These are phyloP conservation scores for Lichtheimia ornata DNA, from an alignment of 371 early-diverging fungal species.

Conservation along the genomic window DNA sequence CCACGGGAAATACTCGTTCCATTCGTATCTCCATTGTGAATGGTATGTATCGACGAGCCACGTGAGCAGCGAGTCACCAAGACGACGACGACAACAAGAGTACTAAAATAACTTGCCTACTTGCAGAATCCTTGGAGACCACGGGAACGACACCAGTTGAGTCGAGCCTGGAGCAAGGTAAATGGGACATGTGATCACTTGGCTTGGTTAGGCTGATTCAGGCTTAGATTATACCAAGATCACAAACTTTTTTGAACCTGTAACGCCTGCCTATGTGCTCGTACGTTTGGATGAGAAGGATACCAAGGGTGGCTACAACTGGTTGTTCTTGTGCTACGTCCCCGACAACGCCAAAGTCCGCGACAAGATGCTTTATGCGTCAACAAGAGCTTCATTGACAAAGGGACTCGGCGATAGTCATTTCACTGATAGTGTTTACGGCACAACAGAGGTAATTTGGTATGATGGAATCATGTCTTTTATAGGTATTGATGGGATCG, in stretches of 20 bases:
- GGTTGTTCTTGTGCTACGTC: constrained; percentile 78
- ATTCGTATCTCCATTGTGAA: constrained; percentile 51
- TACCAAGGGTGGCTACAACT: constrained; percentile 54
- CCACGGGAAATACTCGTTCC: constrained; percentile 38
- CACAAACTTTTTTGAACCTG: constrained; percentile 48
- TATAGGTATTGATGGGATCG: neutral
- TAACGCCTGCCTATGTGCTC: constrained; percentile 69
- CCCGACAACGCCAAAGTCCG: constrained; percentile 81
- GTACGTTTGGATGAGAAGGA: constrained; percentile 63
- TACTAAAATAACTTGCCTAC: neutral
- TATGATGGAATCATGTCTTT: neutral
- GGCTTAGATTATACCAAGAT: constrained; percentile 56
- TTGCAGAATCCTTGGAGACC: constrained; percentile 44
- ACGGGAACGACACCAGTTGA: constrained; percentile 47
- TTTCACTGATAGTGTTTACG: constrained; percentile 81
- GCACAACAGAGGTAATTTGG: constrained; percentile 56
- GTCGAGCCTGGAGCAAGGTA: constrained; percentile 64
- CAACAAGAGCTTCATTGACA: constrained; percentile 74
- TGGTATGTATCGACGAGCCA: constrained; percentile 23
- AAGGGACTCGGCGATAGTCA: constrained; percentile 79
- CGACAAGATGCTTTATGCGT: constrained; percentile 90
- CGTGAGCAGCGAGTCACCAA: no score
- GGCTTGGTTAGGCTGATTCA: neutral
- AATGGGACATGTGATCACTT: neutral
- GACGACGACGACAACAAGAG: no score